Evolutionary conservation across 305 asterid genomes (phyloP).

Genomic region (Withania somnifera): DNA sequence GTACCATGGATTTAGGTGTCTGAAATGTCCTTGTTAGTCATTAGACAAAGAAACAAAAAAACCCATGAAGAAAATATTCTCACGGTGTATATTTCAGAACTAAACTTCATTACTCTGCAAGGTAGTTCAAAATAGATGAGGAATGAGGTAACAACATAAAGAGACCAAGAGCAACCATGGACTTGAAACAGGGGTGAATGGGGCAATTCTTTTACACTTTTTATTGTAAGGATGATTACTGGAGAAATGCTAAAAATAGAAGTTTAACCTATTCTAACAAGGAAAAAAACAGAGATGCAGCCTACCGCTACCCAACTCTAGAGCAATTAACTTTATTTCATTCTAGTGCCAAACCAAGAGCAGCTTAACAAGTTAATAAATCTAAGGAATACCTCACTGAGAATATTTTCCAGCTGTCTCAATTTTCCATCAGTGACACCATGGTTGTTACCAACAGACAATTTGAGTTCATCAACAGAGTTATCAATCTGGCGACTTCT

Average conservation of each 20-base stretch:
- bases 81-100: neutral
- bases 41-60: neutral
- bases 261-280: neutral
- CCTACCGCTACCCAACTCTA: neutral
- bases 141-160: neutral
- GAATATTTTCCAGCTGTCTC: constrained; percentile 70
- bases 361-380: neutral
- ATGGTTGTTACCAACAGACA: constrained; percentile 51
- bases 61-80: neutral
- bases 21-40: neutral
- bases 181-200: neutral
- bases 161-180: neutral
- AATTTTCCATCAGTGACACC: constrained; percentile 67
- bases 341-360: neutral
- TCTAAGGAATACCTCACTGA: constrained; percentile 50
- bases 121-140: neutral
- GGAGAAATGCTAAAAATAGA: neutral
- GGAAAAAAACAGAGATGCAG: neutral
- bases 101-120: neutral
- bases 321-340: neutral
- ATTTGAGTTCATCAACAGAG: constrained; percentile 75
- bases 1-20: neutral
- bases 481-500: constrained; percentile 62
- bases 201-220: neutral
- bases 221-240: neutral